phyloP scores from a whole-genome alignment of 23 red algal genomes.

The Gracilariopsis chorda region DNA sequence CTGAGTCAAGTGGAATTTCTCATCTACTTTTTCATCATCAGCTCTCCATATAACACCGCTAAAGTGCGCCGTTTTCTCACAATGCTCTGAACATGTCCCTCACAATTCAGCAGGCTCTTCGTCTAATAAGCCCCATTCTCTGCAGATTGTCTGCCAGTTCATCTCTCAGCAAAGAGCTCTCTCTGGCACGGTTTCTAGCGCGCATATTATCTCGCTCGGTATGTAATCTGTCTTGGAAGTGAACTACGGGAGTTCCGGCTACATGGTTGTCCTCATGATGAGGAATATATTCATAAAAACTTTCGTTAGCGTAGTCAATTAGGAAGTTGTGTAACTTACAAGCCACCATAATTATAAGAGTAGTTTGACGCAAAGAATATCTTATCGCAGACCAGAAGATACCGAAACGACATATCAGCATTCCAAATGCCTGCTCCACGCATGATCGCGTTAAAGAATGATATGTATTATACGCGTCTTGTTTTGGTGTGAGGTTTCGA shows the following conservation, averaged over 20 bases:
- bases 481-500: background rate
- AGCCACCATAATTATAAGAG: slow-evolving; percentile 3
- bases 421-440: slow-evolving; percentile 36
- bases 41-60: too few species aligned
- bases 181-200: too few species aligned
- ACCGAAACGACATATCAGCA: slow-evolving; percentile 33
- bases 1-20: too few species aligned
- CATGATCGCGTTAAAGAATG: background rate
- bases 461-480: slow-evolving; percentile 14
- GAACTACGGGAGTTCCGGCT: slow-evolving; percentile 16
- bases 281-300: background rate
- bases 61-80: too few species aligned
- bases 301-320: background rate
- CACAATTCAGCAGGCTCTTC: too few species aligned
- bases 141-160: too few species aligned
- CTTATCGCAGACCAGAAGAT: slow-evolving; percentile 13
- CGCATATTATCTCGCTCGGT: too few species aligned
- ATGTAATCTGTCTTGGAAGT: too few species aligned
- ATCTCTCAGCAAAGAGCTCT: too few species aligned
- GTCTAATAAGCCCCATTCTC: too few species aligned
- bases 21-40: too few species aligned
- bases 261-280: slow-evolving; percentile 29
- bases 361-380: background rate
- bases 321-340: slow-evolving; percentile 39
- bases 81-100: too few species aligned